Base-by-base conservation (phyloP, 2,329 filamentous ascomycete genomes). In the Botrytis fragariae region DNA sequence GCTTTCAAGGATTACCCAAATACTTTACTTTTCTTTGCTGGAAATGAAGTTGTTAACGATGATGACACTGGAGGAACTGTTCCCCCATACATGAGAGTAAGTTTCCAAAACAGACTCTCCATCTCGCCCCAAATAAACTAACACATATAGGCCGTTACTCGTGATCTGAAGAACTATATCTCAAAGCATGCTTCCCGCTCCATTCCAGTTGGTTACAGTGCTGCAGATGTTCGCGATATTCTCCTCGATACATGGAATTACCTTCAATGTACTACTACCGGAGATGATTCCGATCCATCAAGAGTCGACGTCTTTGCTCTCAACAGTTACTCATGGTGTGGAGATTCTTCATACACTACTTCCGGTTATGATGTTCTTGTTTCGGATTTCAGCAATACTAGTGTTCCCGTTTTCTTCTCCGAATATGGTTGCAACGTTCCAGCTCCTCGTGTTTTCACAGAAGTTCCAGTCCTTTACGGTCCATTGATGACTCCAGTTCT, bases 91-190 rank as follows among this genome's bases (percentile, higher is more conserved):
- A 85, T 91, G 77, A 87, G 90, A 74, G 81, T 81, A 71, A 74
- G 78, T 77, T 25, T 14, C 18, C n/a, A 57, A 32, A 51, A 22
- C 25, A n/a, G 8, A 42, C 20, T 57, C 39, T 42, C 16, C 18
- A 8, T 39, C 51, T 25, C 18, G 42, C 22, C 20, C 60, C 64
- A 69, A 64, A 18, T 32, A 2, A 29, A 62, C 75, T 79, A 74
- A 79, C 72, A 62, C 51, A 42, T 85, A 79, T 86, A 89, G 82
- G 92, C 92, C 75, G 89, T 93, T 76, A 94, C 91, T 64, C 91
- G 92, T 79, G 92, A 95, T 82, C 86, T 95, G 81, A 94, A 93
- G 86, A 91, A 90, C 81, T 95, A 95, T 85, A 90, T 94, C 84
- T 88, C 90, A 83, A 90, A 90, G 80, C 89, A 92, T 80, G 84